Percentiles rank a stretch among this genome's conserved stretches.
Evolutionary conservation across 306 rosid species (phyloP).

Genomic region (Prinsepia uniflora): DNA sequence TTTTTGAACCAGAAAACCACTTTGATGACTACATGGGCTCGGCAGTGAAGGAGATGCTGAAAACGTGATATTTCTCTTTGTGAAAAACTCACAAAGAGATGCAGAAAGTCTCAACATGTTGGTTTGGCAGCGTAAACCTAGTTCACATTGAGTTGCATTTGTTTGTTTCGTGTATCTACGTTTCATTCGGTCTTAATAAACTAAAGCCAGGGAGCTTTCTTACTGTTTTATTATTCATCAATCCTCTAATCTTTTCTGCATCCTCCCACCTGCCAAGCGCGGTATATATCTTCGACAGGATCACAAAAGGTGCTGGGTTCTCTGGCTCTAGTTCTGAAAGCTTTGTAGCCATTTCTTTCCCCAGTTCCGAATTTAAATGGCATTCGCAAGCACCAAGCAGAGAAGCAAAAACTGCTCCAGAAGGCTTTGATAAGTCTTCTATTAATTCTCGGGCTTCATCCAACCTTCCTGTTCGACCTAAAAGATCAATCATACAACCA

Average conservation of each 20-base stretch:
- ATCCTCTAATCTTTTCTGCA: conserved; percentile 60
- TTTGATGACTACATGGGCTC: conserved; percentile 58
- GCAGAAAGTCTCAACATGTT: conserved; percentile 15
- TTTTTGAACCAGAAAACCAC: conserved; percentile 67
- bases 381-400: conserved; percentile 61
- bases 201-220: conserved; percentile 60
- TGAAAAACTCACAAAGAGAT: conserved; percentile 11
- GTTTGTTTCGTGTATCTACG: conserved; percentile 19
- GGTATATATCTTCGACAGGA: conserved; percentile 65
- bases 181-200: conserved; percentile 43
- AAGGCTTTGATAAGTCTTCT: conserved; percentile 49
- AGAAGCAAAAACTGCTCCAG: conserved; percentile 54
- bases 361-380: conserved; percentile 50
- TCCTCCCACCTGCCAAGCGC: conserved; percentile 68
- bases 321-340: conserved; percentile 58
- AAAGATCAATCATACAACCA: conserved; percentile 63
- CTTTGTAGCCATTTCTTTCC: conserved; percentile 54
- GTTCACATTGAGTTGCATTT: conserved; percentile 22
- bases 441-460: conserved; percentile 45
- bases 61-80: conserved; percentile 30
- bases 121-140: conserved; percentile 22
- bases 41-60: conserved; percentile 62
- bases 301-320: conserved; percentile 53
- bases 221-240: conserved; percentile 41
- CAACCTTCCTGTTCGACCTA: conserved; percentile 63